Evolutionary conservation across 306 rosid genomes (phyloP).

Genomic region (Sicyos edulis): DNA sequence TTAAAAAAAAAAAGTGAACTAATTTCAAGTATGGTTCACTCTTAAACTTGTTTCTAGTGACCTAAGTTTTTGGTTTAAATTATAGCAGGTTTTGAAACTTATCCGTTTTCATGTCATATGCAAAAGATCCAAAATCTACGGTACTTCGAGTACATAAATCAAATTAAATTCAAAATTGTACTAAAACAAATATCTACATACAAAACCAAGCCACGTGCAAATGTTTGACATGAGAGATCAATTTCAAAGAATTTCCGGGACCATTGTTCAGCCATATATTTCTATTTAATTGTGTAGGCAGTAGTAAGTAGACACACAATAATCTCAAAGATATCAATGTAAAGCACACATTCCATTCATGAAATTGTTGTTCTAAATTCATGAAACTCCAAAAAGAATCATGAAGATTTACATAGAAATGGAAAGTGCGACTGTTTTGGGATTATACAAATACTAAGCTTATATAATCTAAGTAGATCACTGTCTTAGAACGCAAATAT

Average conservation of each 20-base stretch:
- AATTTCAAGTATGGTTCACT: no score
- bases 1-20: no score
- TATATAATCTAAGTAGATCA: neutral
- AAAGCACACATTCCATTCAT: neutral
- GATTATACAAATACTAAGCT: neutral
- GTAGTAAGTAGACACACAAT: no score
- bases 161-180: no score
- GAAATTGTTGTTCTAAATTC: neutral
- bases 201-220: conserved; percentile 15
- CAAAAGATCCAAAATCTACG: no score
- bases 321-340: neutral
- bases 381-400: no score
- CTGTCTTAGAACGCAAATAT: neutral
- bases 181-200: neutral
- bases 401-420: no score
- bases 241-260: neutral
- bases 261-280: conserved; percentile 6
- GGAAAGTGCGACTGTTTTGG: neutral
- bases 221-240: conserved; percentile 4
- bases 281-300: neutral
- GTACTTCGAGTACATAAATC: no score
- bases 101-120: no score
- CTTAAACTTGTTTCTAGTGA: no score
- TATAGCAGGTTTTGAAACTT: no score
- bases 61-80: no score